Percentiles rank a stretch among this genome's conserved stretches.
Conservation (phyloP, 1,139 yeast species). For the Starmera stellimalicola region DNA sequence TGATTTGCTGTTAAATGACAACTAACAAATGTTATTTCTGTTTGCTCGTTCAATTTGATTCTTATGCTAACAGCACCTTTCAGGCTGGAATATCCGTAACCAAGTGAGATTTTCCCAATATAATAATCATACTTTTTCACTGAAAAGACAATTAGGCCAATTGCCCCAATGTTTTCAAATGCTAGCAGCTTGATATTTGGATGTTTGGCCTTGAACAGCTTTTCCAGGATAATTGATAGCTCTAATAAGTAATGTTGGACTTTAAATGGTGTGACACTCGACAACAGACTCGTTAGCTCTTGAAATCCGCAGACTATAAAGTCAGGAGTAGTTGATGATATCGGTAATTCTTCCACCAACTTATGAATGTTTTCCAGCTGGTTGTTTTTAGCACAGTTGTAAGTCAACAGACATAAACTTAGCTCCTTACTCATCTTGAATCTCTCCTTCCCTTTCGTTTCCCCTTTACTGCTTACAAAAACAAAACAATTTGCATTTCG, state of each 20-base stretch:
- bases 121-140: constrained; percentile 25
- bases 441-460: too few species aligned
- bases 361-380: background rate
- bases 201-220: constrained; percentile 28
- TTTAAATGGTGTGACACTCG: constrained; percentile 40
- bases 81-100: constrained; percentile 49
- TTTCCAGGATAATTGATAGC: constrained; percentile 12
- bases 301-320: constrained; percentile 65
- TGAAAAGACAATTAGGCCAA: constrained; percentile 50
- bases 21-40: constrained; percentile 48
- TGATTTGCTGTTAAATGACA: constrained; percentile 76
- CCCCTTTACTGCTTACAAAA: too few species aligned
- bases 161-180: constrained; percentile 49
- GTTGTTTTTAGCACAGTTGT: background rate
- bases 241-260: constrained; percentile 25
- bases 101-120: constrained; percentile 35
- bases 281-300: constrained; percentile 59
- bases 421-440: too few species aligned
- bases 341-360: background rate
- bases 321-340: constrained; percentile 23
- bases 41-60: constrained; percentile 25
- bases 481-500: too few species aligned
- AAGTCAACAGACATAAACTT: background rate
- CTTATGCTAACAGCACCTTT: constrained; percentile 71
- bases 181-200: constrained; percentile 39